These are phyloP conservation scores for Yarrowia alimentaria DNA, from an alignment of 805 yeast species.

Conservation along the genomic window DNA sequence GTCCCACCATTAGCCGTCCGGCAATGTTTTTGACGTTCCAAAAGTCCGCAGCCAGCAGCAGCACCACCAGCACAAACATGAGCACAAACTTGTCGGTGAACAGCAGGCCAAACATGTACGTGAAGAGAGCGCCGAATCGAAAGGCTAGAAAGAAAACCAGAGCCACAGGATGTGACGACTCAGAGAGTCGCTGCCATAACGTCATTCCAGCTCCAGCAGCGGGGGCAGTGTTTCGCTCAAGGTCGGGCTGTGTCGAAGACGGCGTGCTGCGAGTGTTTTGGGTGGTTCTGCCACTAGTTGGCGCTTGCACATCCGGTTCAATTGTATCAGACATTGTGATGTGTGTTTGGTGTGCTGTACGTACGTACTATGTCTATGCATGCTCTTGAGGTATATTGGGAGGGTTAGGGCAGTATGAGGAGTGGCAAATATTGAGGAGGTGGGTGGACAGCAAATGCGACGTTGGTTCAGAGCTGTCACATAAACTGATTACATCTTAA, in stretches of 20 bases:
- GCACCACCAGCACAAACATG: constrained; percentile 72
- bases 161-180: constrained; percentile 84
- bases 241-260: constrained; percentile 14
- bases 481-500: too few species aligned
- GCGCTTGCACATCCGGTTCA: constrained; percentile 25
- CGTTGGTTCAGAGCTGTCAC: too few species aligned
- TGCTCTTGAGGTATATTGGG: constrained; percentile 11
- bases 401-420: constrained; percentile 9
- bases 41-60: constrained; percentile 82
- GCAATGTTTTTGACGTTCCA: constrained; percentile 91
- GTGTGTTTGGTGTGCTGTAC: not conserved
- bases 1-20: constrained; percentile 85
- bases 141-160: constrained; percentile 60
- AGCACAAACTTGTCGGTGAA: constrained; percentile 66
- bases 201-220: constrained; percentile 33
- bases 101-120: constrained; percentile 68
- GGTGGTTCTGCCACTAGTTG: not conserved
- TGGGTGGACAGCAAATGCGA: too few species aligned
- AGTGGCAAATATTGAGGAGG: too few species aligned
- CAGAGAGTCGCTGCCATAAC: constrained; percentile 50
- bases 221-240: constrained; percentile 5
- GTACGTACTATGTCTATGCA: too few species aligned
- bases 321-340: constrained; percentile 13
- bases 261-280: too few species aligned
- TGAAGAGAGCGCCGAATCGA: constrained; percentile 58